A percentile compares a stretch with the other conserved stretches of the same genome.
Evolutionary conservation across 2,329 filamentous ascomycete species (phyloP).

Genomic region (Colletotrichum sp.): DNA sequence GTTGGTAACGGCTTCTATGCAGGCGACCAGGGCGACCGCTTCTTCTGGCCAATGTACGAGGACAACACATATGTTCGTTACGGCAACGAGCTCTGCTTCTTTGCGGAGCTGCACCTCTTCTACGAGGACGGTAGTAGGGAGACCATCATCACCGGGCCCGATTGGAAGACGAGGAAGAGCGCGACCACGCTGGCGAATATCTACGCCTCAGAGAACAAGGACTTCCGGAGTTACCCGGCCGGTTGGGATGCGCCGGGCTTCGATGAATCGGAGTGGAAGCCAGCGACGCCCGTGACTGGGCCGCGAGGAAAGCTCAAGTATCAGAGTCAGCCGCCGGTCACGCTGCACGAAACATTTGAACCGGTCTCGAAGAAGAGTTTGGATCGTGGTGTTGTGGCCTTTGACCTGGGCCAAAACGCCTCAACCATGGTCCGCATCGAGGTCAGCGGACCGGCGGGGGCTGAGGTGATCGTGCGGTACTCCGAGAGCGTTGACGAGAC

Average conservation of each 20-base stretch:
- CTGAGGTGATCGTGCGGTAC: conserved; percentile 25
- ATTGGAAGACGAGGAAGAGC: conserved; percentile 41
- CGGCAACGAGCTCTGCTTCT: conserved; percentile 45
- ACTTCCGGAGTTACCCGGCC: conserved; percentile 34
- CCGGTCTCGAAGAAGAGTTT: conserved; percentile 26
- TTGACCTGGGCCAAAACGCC: conserved; percentile 28
- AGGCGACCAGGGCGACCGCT: conserved; percentile 44
- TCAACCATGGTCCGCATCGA: conserved; percentile 28
- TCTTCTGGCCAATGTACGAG: conserved; percentile 48
- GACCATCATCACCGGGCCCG: conserved; percentile 37
- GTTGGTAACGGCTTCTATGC: conserved; percentile 51
- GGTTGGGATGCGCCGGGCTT: conserved; percentile 36
- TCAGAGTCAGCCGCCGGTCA: conserved; percentile 43
- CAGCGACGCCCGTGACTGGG: conserved; percentile 41
- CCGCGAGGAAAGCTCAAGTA: conserved; percentile 42
- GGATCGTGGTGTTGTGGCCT: conserved; percentile 23
- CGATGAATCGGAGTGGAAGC: conserved; percentile 30
- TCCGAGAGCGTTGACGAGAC: conserved; percentile 29
- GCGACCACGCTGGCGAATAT: conserved; percentile 44
- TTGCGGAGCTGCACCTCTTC: conserved; percentile 41
- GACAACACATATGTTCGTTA: conserved; percentile 44
- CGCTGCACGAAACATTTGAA: conserved; percentile 38
- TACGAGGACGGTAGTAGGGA: conserved; percentile 40
- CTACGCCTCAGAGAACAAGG: conserved; percentile 43
- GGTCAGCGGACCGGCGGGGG: conserved; percentile 22